Evolutionary conservation across 2,329 filamentous ascomycete species (phyloP).

Genomic region (Madurella fahalii): DNA sequence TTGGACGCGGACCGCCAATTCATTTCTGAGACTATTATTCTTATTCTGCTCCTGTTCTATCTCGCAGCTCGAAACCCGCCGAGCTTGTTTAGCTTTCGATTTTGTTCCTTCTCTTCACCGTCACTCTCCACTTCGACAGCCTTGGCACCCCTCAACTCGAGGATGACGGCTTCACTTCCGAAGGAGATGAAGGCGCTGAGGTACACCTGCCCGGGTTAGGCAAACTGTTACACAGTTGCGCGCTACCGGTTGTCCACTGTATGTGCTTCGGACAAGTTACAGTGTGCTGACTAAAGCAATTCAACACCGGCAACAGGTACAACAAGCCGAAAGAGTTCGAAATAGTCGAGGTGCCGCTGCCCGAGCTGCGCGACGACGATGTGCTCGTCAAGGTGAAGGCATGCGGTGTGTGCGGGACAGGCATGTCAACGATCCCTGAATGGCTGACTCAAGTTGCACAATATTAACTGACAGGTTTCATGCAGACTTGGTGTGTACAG

Average conservation of each 20-base stretch:
- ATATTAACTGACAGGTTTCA: too few species aligned
- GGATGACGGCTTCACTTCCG: conserved; percentile 34
- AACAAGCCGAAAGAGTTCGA: conserved; percentile 46
- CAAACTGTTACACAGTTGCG: too few species aligned
- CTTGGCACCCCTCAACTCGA: not conserved
- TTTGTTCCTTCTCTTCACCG: too few species aligned
- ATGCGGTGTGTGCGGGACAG: conserved; percentile 59
- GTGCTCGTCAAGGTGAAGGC: conserved; percentile 64
- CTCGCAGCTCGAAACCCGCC: too few species aligned
- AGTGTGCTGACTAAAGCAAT: too few species aligned
- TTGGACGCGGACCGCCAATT: too few species aligned
- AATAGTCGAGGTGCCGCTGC: conserved; percentile 59
- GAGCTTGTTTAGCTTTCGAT: too few species aligned
- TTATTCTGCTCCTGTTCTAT: too few species aligned
- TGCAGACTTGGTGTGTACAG: not conserved
- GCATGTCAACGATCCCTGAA: conserved; percentile 31
- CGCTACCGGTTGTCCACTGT: too few species aligned
- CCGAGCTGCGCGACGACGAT: conserved; percentile 56
- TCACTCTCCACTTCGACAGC: too few species aligned
- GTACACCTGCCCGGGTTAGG: conserved; percentile 4
- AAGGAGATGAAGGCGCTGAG: conserved; percentile 33
- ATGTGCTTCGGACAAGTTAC: too few species aligned
- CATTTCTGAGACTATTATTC: too few species aligned
- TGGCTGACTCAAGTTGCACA: not conserved
- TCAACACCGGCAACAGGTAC: conserved; percentile 14